phyloP scores from a whole-genome alignment of 805 yeast genomes.

The Myxozyma neotropica region DNA sequence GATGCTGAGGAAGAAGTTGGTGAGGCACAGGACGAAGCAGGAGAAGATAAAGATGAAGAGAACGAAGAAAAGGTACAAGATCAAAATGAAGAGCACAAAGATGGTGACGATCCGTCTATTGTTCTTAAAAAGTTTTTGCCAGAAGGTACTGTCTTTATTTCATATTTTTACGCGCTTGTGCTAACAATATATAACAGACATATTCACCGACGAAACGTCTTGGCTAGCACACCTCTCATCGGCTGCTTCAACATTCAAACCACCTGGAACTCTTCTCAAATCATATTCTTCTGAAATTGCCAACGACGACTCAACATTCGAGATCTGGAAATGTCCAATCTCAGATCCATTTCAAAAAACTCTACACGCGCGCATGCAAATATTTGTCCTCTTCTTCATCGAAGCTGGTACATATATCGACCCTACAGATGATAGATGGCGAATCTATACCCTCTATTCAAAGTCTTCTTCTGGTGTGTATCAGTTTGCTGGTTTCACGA shows the following conservation, averaged over 20 bases:
- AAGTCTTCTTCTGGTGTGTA: slow-evolving; percentile 30
- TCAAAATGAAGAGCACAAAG: background rate
- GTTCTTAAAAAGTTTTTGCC: slow-evolving; percentile 65
- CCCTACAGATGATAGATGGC: slow-evolving; percentile 76
- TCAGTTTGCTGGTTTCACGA: slow-evolving; percentile 74
- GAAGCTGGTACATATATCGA: slow-evolving; percentile 95
- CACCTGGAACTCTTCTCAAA: slow-evolving; percentile 38
- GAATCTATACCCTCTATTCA: slow-evolving; percentile 59
- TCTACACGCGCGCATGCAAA: slow-evolving; percentile 70
- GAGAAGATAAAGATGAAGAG: slow-evolving; percentile 1
- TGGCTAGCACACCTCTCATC: slow-evolving; percentile 51
- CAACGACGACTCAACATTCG: slow-evolving; percentile 47
- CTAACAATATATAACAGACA: slow-evolving; percentile 39
- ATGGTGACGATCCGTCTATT: slow-evolving; percentile 52
- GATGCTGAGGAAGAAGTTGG: slow-evolving; percentile 20
- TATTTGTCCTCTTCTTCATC: slow-evolving; percentile 78
- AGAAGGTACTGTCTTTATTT: slow-evolving; percentile 40
- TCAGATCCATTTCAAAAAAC: slow-evolving; percentile 49
- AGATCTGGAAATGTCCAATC: slow-evolving; percentile 55
- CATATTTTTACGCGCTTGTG: background rate
- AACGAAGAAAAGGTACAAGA: slow-evolving; percentile 2
- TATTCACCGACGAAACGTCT: slow-evolving; percentile 61
- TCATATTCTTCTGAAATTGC: slow-evolving; percentile 40
- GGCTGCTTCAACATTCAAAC: slow-evolving; percentile 17
- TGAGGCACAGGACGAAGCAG: background rate